Percentiles rank a stretch among this genome's conserved stretches.
phyloP scores from a whole-genome alignment of 345 rosid genomes.

The Hibiscus mutabilis region DNA sequence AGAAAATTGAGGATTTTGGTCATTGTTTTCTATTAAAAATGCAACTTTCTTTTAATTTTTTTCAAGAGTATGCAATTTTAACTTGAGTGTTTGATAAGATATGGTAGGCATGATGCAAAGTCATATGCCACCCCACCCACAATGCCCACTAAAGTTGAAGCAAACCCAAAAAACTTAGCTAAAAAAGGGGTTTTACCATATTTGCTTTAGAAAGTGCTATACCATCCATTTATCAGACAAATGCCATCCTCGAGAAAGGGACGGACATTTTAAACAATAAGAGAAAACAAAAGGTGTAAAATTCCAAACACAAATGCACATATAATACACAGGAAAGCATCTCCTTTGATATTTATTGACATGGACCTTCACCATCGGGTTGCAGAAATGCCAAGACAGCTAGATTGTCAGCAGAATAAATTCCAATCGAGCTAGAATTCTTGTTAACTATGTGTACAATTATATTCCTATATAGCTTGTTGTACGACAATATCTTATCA shows the following conservation, averaged over 20 bases:
- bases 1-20: background rate
- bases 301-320: background rate
- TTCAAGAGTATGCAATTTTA: background rate
- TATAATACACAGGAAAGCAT: background rate
- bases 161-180: slow-evolving; percentile 3
- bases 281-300: too few species aligned
- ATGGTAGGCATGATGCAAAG: slow-evolving; percentile 5
- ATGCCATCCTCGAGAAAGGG: background rate
- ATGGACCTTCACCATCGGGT: background rate
- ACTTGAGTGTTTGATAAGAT: slow-evolving; percentile 10
- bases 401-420: background rate
- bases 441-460: background rate
- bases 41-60: background rate
- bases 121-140: slow-evolving; percentile 1
- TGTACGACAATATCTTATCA: background rate
- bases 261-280: background rate
- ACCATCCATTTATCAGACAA: background rate
- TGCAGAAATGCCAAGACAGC: background rate
- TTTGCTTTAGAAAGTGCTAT: background rate
- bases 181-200: background rate
- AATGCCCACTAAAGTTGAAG: slow-evolving; percentile 7
- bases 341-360: background rate
- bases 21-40: background rate
- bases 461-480: too few species aligned
- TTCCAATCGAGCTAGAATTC: background rate